A percentile compares a stretch with the other conserved stretches of the same genome.
Evolutionary conservation across 305 asterid species (phyloP).

Genomic region (Fraxinus baroniana): DNA sequence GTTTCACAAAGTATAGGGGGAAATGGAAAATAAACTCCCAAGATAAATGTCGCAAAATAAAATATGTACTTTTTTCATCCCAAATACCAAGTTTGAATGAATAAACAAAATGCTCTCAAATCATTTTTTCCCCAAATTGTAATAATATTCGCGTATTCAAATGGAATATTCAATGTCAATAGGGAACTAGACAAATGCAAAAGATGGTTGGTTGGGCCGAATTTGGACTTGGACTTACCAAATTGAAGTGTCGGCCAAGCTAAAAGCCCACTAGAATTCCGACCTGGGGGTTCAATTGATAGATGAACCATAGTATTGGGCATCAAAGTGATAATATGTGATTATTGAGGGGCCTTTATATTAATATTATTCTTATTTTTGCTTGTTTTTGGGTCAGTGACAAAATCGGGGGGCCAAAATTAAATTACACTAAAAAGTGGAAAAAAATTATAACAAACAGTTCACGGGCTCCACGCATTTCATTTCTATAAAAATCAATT

Average conservation of each 20-base stretch:
- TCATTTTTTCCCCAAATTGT: not conserved
- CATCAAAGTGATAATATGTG: not conserved
- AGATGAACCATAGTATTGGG: not conserved
- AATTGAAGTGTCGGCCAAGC: not conserved
- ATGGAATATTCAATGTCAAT: not conserved
- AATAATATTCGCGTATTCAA: not conserved
- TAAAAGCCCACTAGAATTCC: not conserved
- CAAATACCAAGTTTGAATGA: not conserved
- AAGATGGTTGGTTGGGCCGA: not conserved
- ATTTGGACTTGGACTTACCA: not conserved
- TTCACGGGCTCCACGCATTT: conserved; percentile 13
- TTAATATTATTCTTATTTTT: not conserved
- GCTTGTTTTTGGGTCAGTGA: not conserved
- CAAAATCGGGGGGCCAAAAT: not conserved
- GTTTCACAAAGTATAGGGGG: not conserved
- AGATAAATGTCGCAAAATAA: not conserved
- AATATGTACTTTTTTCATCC: not conserved
- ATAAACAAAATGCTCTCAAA: not conserved
- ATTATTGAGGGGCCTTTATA: conserved; percentile 11
- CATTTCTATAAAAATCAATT: not conserved
- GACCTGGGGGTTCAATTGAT: not conserved
- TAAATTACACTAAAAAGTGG: not conserved
- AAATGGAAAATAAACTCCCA: not conserved
- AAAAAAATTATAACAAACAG: not conserved
- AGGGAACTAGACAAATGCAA: not conserved